Conservation (phyloP, 192 early-diverging fungal genomes). For the Chytriomyces confervae region DNA sequence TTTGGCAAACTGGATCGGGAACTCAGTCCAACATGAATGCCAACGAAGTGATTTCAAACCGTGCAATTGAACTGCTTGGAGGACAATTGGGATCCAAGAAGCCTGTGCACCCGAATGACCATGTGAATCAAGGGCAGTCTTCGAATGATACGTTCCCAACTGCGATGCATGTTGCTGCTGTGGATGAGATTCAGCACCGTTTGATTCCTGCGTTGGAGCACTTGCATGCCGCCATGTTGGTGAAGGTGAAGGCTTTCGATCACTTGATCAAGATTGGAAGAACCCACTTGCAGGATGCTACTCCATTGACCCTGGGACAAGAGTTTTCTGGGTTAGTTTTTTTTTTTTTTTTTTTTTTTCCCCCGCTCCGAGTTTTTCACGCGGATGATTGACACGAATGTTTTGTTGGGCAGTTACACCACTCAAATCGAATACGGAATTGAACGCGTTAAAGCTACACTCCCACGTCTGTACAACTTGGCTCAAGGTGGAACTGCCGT, state of each 20-base stretch:
- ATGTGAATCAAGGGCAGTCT: conserved; percentile 98
- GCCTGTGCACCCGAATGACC: conserved; percentile 99
- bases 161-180: conserved; percentile 98
- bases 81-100: conserved; percentile 91
- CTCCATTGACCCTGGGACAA: conserved; percentile 95
- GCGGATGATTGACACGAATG: not conserved
- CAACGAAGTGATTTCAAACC: conserved; percentile 93
- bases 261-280: conserved; percentile 99
- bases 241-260: conserved; percentile 80
- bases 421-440: conserved; percentile 89
- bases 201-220: conserved; percentile 85
- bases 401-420: conserved; percentile 23
- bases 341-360: conserved; percentile 17
- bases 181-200: conserved; percentile 69
- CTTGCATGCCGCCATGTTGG: conserved; percentile 79
- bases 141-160: conserved; percentile 99
- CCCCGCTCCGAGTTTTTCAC: not conserved
- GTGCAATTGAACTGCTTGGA: conserved; percentile 90
- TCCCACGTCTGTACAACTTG: conserved; percentile 89
- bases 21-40: conserved; percentile 86
- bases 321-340: conserved; percentile 93
- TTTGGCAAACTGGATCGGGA: conserved; percentile 95
- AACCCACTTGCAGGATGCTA: conserved; percentile 98
- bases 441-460: conserved; percentile 79
- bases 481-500: conserved; percentile 98